A percentile compares a stretch with the other conserved stretches of the same genome.
These are phyloP conservation scores for Nothophoma quercina DNA, from an alignment of 2,329 filamentous ascomycete species.

Conservation along the genomic window DNA sequence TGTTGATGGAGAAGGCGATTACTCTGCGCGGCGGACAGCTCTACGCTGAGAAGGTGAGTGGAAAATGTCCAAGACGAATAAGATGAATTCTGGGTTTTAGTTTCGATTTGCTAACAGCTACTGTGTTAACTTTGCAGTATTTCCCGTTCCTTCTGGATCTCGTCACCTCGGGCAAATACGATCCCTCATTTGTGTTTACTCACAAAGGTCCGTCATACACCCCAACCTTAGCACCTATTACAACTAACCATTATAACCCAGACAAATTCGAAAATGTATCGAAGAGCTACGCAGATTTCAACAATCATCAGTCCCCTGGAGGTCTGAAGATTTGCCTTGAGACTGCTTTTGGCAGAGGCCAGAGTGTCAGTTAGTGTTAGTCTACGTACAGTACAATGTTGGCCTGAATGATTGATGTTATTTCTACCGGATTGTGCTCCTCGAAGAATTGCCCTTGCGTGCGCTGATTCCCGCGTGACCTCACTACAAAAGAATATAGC, in stretches of 20 bases:
- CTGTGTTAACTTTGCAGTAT: background rate
- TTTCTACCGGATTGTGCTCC: too few species aligned
- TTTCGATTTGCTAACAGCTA: background rate
- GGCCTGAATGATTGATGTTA: too few species aligned
- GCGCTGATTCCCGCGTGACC: too few species aligned
- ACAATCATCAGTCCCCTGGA: background rate
- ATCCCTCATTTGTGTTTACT: slow-evolving; percentile 10
- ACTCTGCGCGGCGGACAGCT: slow-evolving; percentile 13
- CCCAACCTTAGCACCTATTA: background rate
- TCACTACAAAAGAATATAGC: too few species aligned
- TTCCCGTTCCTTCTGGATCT: slow-evolving; percentile 7
- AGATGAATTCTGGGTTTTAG: background rate
- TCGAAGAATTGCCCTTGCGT: too few species aligned
- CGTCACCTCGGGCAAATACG: slow-evolving; percentile 11
- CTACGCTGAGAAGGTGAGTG: slow-evolving; percentile 12
- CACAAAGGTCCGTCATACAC: background rate
- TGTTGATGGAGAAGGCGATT: slow-evolving; percentile 5
- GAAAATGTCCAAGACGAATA: background rate
- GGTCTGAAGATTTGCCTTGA: background rate
- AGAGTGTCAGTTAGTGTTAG: too few species aligned
- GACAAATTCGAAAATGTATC: background rate
- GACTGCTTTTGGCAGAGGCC: background rate
- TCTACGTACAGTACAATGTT: too few species aligned
- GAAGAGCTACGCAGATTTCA: background rate
- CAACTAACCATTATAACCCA: background rate